Evolutionary conservation across 345 rosid species (phyloP).

Genomic region (Aquilaria sinensis): DNA sequence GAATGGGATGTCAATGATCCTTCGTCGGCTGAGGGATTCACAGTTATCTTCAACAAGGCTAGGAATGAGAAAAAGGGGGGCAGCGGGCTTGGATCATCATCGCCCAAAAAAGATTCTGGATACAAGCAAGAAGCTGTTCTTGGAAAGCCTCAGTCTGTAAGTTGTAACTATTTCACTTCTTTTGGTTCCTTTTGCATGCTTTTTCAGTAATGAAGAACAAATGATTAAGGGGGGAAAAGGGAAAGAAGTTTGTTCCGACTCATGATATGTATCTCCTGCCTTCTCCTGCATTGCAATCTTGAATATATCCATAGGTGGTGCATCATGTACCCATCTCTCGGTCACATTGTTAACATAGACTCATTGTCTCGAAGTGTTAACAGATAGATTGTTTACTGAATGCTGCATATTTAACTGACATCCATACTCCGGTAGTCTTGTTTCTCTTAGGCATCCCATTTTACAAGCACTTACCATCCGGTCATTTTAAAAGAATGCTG

Average conservation of each 20-base stretch:
- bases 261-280: too few relatives aligned
- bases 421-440: too few relatives aligned
- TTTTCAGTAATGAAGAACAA: not conserved
- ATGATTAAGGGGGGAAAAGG: too few relatives aligned
- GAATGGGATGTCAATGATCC: slow-evolving; percentile 63
- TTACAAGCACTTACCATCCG: too few relatives aligned
- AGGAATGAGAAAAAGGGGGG: slow-evolving; percentile 51
- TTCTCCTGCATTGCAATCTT: too few relatives aligned
- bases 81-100: slow-evolving; percentile 36
- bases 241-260: too few relatives aligned
- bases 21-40: slow-evolving; percentile 53
- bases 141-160: slow-evolving; percentile 62
- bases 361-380: not conserved
- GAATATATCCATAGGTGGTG: too few relatives aligned
- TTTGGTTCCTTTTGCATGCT: slow-evolving; percentile 1
- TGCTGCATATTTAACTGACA: too few relatives aligned
- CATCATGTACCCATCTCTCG: not conserved
- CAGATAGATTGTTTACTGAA: not conserved
- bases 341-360: too few relatives aligned
- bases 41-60: slow-evolving; percentile 57
- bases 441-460: too few relatives aligned
- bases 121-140: slow-evolving; percentile 29
- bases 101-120: slow-evolving; percentile 28
- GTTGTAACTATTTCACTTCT: slow-evolving; percentile 14
- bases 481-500: too few relatives aligned